Percentiles rank a stretch among this genome's conserved stretches.
Evolutionary conservation across 345 rosid species (phyloP).

Genomic region (Camelina sativa): DNA sequence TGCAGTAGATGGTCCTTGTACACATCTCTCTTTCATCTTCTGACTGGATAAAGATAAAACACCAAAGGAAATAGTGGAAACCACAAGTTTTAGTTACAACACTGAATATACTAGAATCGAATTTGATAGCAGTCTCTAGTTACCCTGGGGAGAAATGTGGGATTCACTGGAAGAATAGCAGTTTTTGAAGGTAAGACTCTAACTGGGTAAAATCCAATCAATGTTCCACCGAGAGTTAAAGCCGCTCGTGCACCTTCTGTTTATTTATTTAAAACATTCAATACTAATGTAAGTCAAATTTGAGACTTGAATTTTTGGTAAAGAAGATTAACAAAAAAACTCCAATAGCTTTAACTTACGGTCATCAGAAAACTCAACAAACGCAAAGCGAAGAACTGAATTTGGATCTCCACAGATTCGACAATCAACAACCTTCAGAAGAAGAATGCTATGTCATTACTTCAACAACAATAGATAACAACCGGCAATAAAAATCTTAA

Average conservation of each 20-base stretch:
- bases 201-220: slow-evolving; percentile 84
- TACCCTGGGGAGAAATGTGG: slow-evolving; percentile 89
- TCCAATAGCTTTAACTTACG: slow-evolving; percentile 50
- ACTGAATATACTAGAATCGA: background rate
- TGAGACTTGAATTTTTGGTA: background rate
- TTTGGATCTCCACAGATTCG: slow-evolving; percentile 91
- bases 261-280: slow-evolving; percentile 16
- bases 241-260: slow-evolving; percentile 83
- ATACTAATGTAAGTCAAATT: slow-evolving; percentile 23
- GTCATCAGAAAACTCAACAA: slow-evolving; percentile 88
- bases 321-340: background rate
- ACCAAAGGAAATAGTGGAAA: background rate
- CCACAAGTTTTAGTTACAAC: background rate
- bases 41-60: slow-evolving; percentile 54
- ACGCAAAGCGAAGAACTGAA: slow-evolving; percentile 94
- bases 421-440: slow-evolving; percentile 88
- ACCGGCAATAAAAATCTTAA: background rate
- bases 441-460: slow-evolving; percentile 27
- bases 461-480: background rate
- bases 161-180: slow-evolving; percentile 96
- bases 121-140: background rate
- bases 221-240: slow-evolving; percentile 70
- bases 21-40: slow-evolving; percentile 97
- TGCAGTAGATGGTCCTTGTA: slow-evolving; percentile 84
- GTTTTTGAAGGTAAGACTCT: slow-evolving; percentile 92